These are phyloP conservation scores for Penicillium sp. DNA, from an alignment of 2,329 filamentous ascomycete species.

Conservation along the genomic window DNA sequence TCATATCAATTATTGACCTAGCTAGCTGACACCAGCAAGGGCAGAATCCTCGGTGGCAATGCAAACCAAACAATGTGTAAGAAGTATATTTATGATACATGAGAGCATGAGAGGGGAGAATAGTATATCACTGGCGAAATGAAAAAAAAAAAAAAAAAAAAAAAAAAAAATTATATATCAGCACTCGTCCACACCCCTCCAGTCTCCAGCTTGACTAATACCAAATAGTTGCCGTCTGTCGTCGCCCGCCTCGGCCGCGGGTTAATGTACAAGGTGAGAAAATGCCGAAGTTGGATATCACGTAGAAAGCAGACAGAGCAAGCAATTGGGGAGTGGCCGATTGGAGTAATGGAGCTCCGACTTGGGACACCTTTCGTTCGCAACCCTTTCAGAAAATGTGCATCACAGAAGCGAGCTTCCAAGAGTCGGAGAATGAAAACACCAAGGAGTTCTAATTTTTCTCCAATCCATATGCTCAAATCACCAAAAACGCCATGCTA, in stretches of 20 bases:
- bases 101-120: constrained; percentile 28
- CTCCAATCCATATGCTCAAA: constrained; percentile 28
- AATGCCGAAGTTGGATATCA: background rate
- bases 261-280: background rate
- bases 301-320: background rate
- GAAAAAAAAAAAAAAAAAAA: constrained; percentile 1
- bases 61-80: constrained; percentile 10
- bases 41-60: background rate
- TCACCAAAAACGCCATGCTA: constrained; percentile 48
- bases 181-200: background rate
- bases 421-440: background rate
- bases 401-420: background rate
- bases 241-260: background rate
- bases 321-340: background rate
- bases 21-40: background rate
- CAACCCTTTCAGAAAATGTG: background rate
- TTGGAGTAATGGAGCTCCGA: background rate
- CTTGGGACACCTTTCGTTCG: background rate
- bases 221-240: background rate
- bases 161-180: constrained; percentile 8
- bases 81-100: constrained; percentile 24
- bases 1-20: no score
- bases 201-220: background rate
- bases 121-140: constrained; percentile 12
- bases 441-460: constrained; percentile 23